Conservation (phyloP, 805 yeast genomes). For the Saccharomyces kudriavzevii region DNA sequence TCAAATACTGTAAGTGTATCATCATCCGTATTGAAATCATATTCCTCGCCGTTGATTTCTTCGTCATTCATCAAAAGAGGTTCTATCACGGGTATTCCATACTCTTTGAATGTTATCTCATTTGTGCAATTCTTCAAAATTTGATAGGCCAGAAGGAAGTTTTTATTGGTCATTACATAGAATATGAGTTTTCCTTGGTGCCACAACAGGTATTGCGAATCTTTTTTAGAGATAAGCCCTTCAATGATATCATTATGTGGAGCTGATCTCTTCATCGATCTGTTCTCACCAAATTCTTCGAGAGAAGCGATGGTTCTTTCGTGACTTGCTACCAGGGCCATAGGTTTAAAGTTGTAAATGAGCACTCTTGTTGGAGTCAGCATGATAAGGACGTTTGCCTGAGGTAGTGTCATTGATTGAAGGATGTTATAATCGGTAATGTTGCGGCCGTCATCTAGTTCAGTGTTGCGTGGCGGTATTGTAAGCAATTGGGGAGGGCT, state of each 20-base stretch:
- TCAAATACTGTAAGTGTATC: slow-evolving; percentile 29
- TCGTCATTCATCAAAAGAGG: slow-evolving; percentile 7
- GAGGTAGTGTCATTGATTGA: slow-evolving; percentile 19
- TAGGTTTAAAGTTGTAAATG: slow-evolving; percentile 28
- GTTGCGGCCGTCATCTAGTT: slow-evolving; percentile 1
- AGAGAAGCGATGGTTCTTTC: slow-evolving; percentile 25
- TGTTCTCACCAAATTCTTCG: slow-evolving; percentile 26
- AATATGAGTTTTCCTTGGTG: slow-evolving; percentile 20
- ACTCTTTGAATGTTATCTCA: slow-evolving; percentile 19
- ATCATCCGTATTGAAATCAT: slow-evolving; percentile 19
- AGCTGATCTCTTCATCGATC: slow-evolving; percentile 12
- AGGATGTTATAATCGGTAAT: slow-evolving; percentile 17
- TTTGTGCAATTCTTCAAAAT: slow-evolving; percentile 18
- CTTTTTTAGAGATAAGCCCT: slow-evolving; percentile 14
- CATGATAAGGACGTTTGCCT: slow-evolving; percentile 22
- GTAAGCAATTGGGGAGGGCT: slow-evolving; percentile 22
- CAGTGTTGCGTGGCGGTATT: slow-evolving; percentile 10
- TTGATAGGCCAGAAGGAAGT: slow-evolving; percentile 26
- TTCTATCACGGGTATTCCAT: slow-evolving; percentile 24
- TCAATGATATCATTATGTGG: slow-evolving; percentile 11
- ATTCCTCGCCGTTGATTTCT: slow-evolving; percentile 14
- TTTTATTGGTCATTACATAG: slow-evolving; percentile 25
- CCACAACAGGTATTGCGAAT: slow-evolving; percentile 5
- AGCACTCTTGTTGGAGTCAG: slow-evolving; percentile 25
- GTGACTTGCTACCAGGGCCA: slow-evolving; percentile 27